These are phyloP conservation scores for Fusarium chlamydosporum DNA, from an alignment of 2,329 filamentous ascomycete species.

Conservation along the genomic window DNA sequence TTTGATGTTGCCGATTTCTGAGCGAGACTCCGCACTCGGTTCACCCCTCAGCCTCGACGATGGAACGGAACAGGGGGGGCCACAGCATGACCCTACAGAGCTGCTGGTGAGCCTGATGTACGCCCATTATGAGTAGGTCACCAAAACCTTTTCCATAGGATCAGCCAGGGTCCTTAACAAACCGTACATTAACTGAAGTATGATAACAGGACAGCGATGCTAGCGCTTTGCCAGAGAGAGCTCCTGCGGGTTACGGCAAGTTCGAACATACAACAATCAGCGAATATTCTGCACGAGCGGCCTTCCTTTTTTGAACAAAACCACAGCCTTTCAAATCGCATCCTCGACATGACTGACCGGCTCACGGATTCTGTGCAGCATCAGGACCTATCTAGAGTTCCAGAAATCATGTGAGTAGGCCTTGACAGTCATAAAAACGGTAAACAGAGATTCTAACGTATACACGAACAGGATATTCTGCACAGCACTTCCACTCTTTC, in stretches of 20 bases:
- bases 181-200: neutral
- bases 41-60: neutral
- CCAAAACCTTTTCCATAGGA: too few relatives aligned
- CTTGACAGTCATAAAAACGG: too few relatives aligned
- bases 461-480: neutral
- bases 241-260: neutral
- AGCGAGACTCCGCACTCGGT: neutral
- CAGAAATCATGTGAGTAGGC: slow-evolving; percentile 1
- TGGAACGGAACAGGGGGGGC: neutral
- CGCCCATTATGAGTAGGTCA: slow-evolving; percentile 5
- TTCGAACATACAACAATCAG: neutral
- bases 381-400: neutral
- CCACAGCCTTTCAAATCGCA: neutral
- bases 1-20: neutral
- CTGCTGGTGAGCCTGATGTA: neutral
- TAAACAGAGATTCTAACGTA: neutral
- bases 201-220: neutral
- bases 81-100: neutral
- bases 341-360: neutral
- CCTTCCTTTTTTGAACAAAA: neutral
- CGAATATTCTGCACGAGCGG: neutral
- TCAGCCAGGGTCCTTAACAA: too few relatives aligned
- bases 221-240: neutral
- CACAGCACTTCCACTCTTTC: neutral
- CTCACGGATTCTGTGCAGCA: neutral